Evolutionary conservation across 371 early-diverging fungal genomes (phyloP), one percentile per base, ranked within the genome.

Genomic region (Smittium culicis): DNA sequence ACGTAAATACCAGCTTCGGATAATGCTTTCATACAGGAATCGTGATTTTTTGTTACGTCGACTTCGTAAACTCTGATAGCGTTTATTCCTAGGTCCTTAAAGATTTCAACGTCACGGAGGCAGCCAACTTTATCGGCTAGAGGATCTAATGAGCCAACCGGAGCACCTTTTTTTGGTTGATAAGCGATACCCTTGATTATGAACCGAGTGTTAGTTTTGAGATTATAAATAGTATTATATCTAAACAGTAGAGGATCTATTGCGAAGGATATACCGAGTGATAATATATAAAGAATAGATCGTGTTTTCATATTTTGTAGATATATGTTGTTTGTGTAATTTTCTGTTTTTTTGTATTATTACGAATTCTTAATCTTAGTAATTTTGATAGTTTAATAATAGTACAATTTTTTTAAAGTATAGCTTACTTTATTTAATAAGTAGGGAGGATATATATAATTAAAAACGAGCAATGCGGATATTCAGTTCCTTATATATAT

Each of bases 151-250:
- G 67, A 33, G 8, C 69, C 69, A 24, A 58, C 68, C 63, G 83
- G 79, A 29, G 69, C 68, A 58, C 61, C 67, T 33, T 68, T 72
- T 34, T 68, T 70, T 30, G 91, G 89, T 66, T 89, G 87, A 70
- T 89, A 90, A 28, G 85, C 87, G 2, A 89, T 81, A 67, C 90
- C 89, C 79, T 88, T 88, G 76, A 88, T 79, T 65, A 84, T 85
- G 77, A 90, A 89, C 69, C 87, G 85, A n/a, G 83, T 76, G 69
- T 86, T 86, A 1, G 85, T 82, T 31, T 82, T 83, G 32, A 81
- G 80, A 72, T 88, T 84, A 74, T 89, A 87, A 66, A 85, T 81
- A 71, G 86, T 86, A 67, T 79, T 70, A 30, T 87, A 88, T 68
- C 86, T 86, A 74, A 83, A 83, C 28, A 72, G 79, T 63, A 89